phyloP scores from a whole-genome alignment of 1,284 basidiomycete genomes.

The Porogramme epimiltina region DNA sequence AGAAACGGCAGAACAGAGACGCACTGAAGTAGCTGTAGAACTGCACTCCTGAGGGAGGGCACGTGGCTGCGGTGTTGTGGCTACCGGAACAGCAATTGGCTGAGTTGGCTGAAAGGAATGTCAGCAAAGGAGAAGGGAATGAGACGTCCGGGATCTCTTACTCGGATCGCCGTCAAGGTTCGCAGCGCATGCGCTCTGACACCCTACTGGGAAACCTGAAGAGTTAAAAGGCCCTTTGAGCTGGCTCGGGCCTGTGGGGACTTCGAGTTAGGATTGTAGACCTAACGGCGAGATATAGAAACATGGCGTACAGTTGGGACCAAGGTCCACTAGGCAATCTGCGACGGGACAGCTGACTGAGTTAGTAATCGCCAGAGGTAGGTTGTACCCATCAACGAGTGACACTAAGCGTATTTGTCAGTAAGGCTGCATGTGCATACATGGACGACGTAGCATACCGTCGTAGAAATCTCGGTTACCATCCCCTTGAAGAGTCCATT shows the following conservation, averaged over 20 bases:
- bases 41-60: constrained; percentile 42
- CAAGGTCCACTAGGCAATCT: constrained; percentile 45
- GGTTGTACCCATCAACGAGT: constrained; percentile 44
- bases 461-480: constrained; percentile 43
- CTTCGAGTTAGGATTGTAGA: too few species aligned
- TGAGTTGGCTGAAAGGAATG: constrained; percentile 34
- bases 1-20: not conserved
- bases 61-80: constrained; percentile 42
- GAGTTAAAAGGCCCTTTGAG: constrained; percentile 37
- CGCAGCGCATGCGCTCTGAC: constrained; percentile 44
- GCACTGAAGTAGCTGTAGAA: constrained; percentile 40
- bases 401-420: constrained; percentile 28
- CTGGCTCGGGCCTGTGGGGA: constrained; percentile 34
- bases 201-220: constrained; percentile 42
- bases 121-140: too few species aligned
- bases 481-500: constrained; percentile 40
- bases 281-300: too few species aligned
- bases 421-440: not conserved
- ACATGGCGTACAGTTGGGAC: constrained; percentile 33
- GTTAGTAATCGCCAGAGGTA: constrained; percentile 44
- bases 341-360: constrained; percentile 39
- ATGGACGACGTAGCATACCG: constrained; percentile 19
- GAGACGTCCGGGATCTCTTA: constrained; percentile 18
- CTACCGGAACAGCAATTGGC: constrained; percentile 47
- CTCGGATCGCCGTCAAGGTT: constrained; percentile 40